Evolutionary conservation across 805 yeast genomes (phyloP), one percentile per base, ranked within the genome.

Genomic region (Candida dajiaensis): DNA sequence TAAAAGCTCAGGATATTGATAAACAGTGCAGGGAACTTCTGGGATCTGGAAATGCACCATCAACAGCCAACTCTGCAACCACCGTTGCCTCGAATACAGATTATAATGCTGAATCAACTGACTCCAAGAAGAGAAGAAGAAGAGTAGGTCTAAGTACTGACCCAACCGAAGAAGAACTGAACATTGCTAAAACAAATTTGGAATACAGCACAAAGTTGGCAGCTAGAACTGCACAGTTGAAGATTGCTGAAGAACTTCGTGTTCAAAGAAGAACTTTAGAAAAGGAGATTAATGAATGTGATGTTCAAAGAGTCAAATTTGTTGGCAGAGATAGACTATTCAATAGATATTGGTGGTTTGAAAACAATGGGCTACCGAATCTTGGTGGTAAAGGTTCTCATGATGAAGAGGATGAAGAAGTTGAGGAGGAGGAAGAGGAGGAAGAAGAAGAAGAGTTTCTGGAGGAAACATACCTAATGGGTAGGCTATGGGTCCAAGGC

Each of bases 291-390:
- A 74, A 74, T 40, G 89, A 83, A 54, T 67, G 80, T 42, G 96
- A 90, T 57, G 73, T 83, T 49, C 96, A 89, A 61, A 68, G 98
- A 47, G 73, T 89, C 41, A 77, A 77, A 45, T 72, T 79, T 26
- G 68, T 94, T 23, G 99, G 99, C 2, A 75, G 81, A 48, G 99
- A 94, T 64, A 70, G 96, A 43, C 77, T 78, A 48, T 89, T 72
- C 63, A 94, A 94, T 67, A 72, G 90, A 53, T 94, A 92, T 63
- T 94, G 96, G 95, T 94, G 96, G 96, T 81, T 89, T 60, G 98
- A 92, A 58, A 73, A 74, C 51, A 84, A 85, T 58, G 99, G 98
- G 0, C 70, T 89, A 41, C 88, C 89, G 4, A 71, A 72, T 8
- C 57, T 73, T 35, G 71, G 69, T 43, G 69, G 69, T 12, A 52